Conservation (phyloP, 2,329 filamentous ascomycete species). For the Purpureocillium takamizusanense region DNA sequence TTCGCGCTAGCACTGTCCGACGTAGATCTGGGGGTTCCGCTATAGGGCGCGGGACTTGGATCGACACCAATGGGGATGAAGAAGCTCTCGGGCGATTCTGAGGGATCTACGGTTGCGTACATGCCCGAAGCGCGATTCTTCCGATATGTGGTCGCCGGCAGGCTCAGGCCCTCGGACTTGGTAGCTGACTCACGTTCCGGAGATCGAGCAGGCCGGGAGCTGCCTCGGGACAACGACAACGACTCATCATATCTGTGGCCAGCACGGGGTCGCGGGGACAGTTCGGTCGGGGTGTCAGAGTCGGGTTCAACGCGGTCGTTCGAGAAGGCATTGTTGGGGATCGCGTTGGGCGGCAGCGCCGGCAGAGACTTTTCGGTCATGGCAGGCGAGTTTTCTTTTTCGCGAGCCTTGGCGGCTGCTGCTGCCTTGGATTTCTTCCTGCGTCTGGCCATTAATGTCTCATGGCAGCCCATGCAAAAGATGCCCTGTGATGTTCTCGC, state of each 20-base stretch:
- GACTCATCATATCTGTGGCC: slow-evolving; percentile 42
- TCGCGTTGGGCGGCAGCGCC: slow-evolving; percentile 72
- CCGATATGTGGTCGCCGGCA: slow-evolving; percentile 70
- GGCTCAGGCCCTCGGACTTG: slow-evolving; percentile 50
- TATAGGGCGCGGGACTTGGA: slow-evolving; percentile 49
- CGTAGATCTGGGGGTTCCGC: slow-evolving; percentile 42
- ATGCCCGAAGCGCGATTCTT: slow-evolving; percentile 67
- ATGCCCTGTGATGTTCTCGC: slow-evolving; percentile 96
- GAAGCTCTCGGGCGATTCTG: slow-evolving; percentile 58
- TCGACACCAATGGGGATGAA: slow-evolving; percentile 71
- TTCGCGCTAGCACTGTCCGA: slow-evolving; percentile 36
- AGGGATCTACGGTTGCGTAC: slow-evolving; percentile 38
- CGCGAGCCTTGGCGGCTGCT: slow-evolving; percentile 47
- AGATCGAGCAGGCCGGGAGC: slow-evolving; percentile 42
- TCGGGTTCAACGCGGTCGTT: slow-evolving; percentile 49
- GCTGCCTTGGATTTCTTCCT: slow-evolving; percentile 75
- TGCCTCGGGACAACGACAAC: slow-evolving; percentile 47
- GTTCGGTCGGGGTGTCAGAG: slow-evolving; percentile 59
- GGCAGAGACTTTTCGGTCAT: slow-evolving; percentile 88
- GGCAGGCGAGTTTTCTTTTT: slow-evolving; percentile 56
- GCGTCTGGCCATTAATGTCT: slow-evolving; percentile 87
- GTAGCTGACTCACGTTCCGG: slow-evolving; percentile 40
- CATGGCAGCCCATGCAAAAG: slow-evolving; percentile 98
- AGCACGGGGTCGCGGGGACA: slow-evolving; percentile 53
- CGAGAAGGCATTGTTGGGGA: slow-evolving; percentile 54